phyloP scores from a whole-genome alignment of 139 green algal genomes.

The Chloropicon primus region DNA sequence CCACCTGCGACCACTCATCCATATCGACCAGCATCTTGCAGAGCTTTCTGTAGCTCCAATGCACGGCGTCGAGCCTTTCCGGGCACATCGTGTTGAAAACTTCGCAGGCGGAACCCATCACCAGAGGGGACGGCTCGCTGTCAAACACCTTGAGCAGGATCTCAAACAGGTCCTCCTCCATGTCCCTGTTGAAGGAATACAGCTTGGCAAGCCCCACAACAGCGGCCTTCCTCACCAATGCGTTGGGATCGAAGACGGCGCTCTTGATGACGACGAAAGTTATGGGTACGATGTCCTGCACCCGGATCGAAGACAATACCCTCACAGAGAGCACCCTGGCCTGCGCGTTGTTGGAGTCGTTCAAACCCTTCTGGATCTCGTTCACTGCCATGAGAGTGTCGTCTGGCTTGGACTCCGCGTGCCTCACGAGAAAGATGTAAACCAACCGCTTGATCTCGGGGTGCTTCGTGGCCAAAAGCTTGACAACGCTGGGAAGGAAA shows the following conservation, averaged over 20 bases:
- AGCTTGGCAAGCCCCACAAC: background rate
- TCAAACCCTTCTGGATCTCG: background rate
- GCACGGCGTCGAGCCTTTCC: conserved; percentile 10
- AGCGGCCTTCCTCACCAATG: background rate
- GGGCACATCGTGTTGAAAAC: conserved; percentile 16
- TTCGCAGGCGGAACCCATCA: conserved; percentile 7
- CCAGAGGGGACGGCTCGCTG: background rate
- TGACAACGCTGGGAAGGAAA: background rate
- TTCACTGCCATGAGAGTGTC: background rate
- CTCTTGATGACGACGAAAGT: background rate
- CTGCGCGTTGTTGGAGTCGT: background rate
- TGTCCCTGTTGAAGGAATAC: background rate
- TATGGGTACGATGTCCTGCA: background rate
- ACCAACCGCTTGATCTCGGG: background rate
- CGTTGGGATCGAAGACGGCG: background rate
- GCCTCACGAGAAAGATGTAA: background rate
- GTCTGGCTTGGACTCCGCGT: background rate
- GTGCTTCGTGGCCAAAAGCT: background rate
- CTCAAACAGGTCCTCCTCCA: background rate
- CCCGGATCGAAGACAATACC: background rate
- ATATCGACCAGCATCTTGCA: conserved; percentile 16
- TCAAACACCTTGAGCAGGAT: background rate
- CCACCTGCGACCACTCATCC: conserved; percentile 16
- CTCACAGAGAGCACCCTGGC: background rate
- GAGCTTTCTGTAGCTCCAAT: conserved; percentile 14